Base-by-base conservation (phyloP, 1,139 yeast genomes). In the Candida sanyaensis region DNA sequence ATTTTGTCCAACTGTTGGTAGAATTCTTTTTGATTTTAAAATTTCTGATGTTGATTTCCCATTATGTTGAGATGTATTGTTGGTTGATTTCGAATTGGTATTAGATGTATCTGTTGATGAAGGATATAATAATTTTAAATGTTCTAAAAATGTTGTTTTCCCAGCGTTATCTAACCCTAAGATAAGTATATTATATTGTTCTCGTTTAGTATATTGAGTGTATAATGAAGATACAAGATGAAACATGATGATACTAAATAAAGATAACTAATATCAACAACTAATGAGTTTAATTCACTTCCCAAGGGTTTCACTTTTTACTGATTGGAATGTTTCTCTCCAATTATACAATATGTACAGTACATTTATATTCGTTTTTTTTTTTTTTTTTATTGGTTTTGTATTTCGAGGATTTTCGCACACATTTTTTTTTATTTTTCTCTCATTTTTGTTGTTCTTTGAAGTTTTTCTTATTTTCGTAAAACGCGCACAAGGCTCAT, bases 161-260 rank as follows among this genome's bases (percentile, higher is more conserved):
- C 99, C 99, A 0, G 98, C 97, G 71, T 92, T 91, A 66, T 93
- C 98, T 41, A 93, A 78, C 13, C 99, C 99, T 29, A 93, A 73
- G 37, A 93, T 88, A 38, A 93, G 75, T 4, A 93, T 81, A 51
- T 75, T 75, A 57, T 75, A 75, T 61, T 75, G 79, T 53, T 75
- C 80, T 47, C 78, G 63, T 56, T 73, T 71, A 51, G 78, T 73
- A 57, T 74, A 75, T 56, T 75, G 78, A 5, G 79, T 71, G 55
- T 75, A 75, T 43, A 75, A 59, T 27, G 80, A 74, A 37, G 77
- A 71, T 21, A 76, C 80, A 43, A 75, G 61, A 53, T 75, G 80
- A 55, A 75, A 75, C 80, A 75, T 75, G 12, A 37, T 29, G 31
- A 30, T 21, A 26, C 62, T 55, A 47, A 52, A 47, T 56, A 13